Evolutionary conservation across 2,329 filamentous ascomycete genomes (phyloP).

Genomic region (Periconia macrospinosa): DNA sequence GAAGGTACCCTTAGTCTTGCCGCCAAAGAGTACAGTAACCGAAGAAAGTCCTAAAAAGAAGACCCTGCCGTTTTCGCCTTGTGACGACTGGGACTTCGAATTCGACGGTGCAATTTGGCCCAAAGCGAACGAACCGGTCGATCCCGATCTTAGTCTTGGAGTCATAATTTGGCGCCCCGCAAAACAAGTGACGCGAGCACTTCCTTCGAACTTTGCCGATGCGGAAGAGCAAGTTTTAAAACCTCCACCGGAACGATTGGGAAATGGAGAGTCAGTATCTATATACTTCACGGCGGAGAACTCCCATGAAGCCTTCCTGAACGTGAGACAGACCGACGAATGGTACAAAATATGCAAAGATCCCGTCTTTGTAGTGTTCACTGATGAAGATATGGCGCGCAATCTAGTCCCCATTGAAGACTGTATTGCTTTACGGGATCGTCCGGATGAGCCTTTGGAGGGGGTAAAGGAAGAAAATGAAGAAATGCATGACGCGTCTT

Average conservation of each 20-base stretch:
- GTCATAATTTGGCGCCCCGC: slow-evolving; percentile 51
- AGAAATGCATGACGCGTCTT: slow-evolving; percentile 37
- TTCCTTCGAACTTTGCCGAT: slow-evolving; percentile 48
- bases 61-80: slow-evolving; percentile 35
- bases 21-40: slow-evolving; percentile 18
- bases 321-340: slow-evolving; percentile 52
- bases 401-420: slow-evolving; percentile 47
- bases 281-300: slow-evolving; percentile 51
- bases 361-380: slow-evolving; percentile 53
- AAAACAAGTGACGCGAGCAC: slow-evolving; percentile 45
- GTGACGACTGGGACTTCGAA: slow-evolving; percentile 47
- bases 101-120: slow-evolving; percentile 50
- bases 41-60: slow-evolving; percentile 25
- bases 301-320: slow-evolving; percentile 48
- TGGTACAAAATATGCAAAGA: slow-evolving; percentile 56
- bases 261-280: slow-evolving; percentile 52
- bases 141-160: slow-evolving; percentile 49
- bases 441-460: slow-evolving; percentile 33
- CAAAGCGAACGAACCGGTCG: slow-evolving; percentile 48
- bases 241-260: slow-evolving; percentile 37
- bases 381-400: slow-evolving; percentile 39
- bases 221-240: slow-evolving; percentile 48
- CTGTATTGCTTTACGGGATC: slow-evolving; percentile 45
- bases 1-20: slow-evolving; percentile 7
- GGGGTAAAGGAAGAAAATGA: slow-evolving; percentile 29